Conservation (phyloP, 805 yeast species). For the Lachancea quebecensis region DNA sequence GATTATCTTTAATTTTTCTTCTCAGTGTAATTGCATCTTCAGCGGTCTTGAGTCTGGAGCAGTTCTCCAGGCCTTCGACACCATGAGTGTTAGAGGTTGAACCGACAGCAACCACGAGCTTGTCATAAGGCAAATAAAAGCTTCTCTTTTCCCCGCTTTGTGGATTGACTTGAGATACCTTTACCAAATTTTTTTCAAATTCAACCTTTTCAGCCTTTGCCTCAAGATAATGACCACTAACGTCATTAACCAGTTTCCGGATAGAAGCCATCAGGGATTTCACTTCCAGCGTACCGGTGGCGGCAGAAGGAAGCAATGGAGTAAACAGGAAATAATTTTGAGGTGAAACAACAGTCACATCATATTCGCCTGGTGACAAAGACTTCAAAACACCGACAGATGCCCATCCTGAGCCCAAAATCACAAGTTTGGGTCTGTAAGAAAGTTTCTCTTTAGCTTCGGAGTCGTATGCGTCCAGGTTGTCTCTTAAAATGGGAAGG, state of each 20-base stretch:
- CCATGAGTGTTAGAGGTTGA: constrained; percentile 65
- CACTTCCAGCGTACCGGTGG: constrained; percentile 62
- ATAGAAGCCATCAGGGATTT: constrained; percentile 60
- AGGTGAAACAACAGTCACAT: constrained; percentile 61
- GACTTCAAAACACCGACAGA: constrained; percentile 51
- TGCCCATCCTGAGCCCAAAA: constrained; percentile 70
- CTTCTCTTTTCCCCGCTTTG: constrained; percentile 34
- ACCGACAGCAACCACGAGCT: constrained; percentile 62
- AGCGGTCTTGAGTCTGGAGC: constrained; percentile 57
- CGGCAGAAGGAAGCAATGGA: constrained; percentile 62
- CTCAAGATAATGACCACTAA: constrained; percentile 56
- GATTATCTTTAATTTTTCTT: constrained; percentile 44
- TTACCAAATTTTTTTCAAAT: constrained; percentile 49
- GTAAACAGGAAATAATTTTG: constrained; percentile 64
- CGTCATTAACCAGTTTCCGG: constrained; percentile 45
- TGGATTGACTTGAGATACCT: constrained; percentile 43
- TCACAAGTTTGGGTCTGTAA: constrained; percentile 50
- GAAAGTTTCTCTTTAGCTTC: constrained; percentile 39
- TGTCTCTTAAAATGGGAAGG: constrained; percentile 50
- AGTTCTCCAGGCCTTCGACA: constrained; percentile 58
- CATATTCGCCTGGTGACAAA: constrained; percentile 48
- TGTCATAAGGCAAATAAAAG: constrained; percentile 67
- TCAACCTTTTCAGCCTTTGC: constrained; percentile 55
- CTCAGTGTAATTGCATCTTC: constrained; percentile 56
- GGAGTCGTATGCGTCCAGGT: constrained; percentile 51